phyloP scores from a whole-genome alignment of 352 stramenopile species.

The Achlya hypogyna region DNA sequence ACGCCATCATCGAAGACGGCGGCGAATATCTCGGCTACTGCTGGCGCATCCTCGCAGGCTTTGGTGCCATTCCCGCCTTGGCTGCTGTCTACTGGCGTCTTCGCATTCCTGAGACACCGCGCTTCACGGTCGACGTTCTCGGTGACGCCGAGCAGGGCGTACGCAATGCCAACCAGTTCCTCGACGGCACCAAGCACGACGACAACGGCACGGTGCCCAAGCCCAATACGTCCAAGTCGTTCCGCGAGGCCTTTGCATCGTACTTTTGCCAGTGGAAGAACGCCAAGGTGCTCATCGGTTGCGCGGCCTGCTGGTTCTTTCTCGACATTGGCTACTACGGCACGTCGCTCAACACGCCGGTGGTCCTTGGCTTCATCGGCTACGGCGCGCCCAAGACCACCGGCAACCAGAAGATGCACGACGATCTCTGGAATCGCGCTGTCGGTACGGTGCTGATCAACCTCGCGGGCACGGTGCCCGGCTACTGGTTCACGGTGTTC shows the following conservation, averaged over 20 bases:
- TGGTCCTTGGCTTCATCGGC: constrained; percentile 36
- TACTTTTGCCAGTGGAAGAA: constrained; percentile 34
- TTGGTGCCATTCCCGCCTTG: constrained; percentile 33
- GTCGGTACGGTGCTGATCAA: constrained; percentile 39
- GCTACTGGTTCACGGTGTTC: constrained; percentile 59
- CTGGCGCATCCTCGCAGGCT: constrained; percentile 35
- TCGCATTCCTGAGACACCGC: constrained; percentile 35
- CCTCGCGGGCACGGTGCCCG: constrained; percentile 38
- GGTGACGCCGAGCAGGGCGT: constrained; percentile 29
- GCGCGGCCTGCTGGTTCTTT: constrained; percentile 46
- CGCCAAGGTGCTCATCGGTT: constrained; percentile 38
- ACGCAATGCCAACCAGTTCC: constrained; percentile 28
- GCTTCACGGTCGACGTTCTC: constrained; percentile 38
- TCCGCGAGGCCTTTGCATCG: constrained; percentile 28
- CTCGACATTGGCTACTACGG: constrained; percentile 55
- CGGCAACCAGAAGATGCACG: constrained; percentile 40
- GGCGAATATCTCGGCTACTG: constrained; percentile 34
- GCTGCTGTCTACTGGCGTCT: constrained; percentile 39
- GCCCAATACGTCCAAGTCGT: constrained; percentile 36
- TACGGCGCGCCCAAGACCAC: constrained; percentile 28
- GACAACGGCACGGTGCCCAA: constrained; percentile 34
- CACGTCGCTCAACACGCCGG: constrained; percentile 39
- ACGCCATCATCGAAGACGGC: constrained; percentile 31
- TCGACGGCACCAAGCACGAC: constrained; percentile 17
- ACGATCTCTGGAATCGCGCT: constrained; percentile 35